Percentiles rank a stretch among this genome's conserved stretches.
These are phyloP conservation scores for Hanseniaspora taiwanica DNA, from an alignment of 805 yeast species.

Conservation along the genomic window DNA sequence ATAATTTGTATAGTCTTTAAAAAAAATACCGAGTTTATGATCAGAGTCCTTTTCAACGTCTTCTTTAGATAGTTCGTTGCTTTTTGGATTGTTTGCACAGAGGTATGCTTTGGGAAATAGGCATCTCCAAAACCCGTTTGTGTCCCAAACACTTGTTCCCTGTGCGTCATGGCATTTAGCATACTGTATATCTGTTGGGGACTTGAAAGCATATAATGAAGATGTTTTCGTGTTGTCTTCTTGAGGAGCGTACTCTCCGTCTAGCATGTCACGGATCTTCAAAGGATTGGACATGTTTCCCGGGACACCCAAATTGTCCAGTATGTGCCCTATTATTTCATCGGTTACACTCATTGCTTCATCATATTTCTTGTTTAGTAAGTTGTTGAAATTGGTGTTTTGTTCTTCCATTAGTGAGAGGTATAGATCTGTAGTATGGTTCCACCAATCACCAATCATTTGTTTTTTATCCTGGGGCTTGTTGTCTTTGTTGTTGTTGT, in stretches of 20 bases:
- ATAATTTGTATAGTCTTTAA: constrained; percentile 49
- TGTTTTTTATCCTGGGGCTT: constrained; percentile 1
- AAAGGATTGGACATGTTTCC: neutral
- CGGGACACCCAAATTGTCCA: constrained; percentile 1
- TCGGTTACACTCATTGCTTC: constrained; percentile 4
- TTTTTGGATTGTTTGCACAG: constrained; percentile 20
- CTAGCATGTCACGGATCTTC: neutral
- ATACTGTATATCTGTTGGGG: constrained; percentile 46
- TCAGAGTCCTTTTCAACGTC: constrained; percentile 35
- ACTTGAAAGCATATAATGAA: constrained; percentile 3
- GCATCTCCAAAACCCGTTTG: constrained; percentile 82
- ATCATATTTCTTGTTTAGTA: constrained; percentile 1
- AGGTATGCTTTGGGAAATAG: constrained; percentile 50
- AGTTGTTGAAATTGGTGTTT: constrained; percentile 1
- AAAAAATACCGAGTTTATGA: constrained; percentile 45
- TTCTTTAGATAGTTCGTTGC: constrained; percentile 37
- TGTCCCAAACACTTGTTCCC: constrained; percentile 76
- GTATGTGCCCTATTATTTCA: constrained; percentile 2
- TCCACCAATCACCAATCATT: constrained; percentile 6
- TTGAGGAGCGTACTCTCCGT: constrained; percentile 3
- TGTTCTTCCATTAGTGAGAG: constrained; percentile 2
- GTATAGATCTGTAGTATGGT: constrained; percentile 5
- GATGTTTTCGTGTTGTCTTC: neutral
- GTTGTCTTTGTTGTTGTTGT: neutral
- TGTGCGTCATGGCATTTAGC: constrained; percentile 46